A percentile compares a stretch with the other conserved stretches of the same genome.
Evolutionary conservation across 257 asterid species (phyloP).

Genomic region (Misopates orontium): DNA sequence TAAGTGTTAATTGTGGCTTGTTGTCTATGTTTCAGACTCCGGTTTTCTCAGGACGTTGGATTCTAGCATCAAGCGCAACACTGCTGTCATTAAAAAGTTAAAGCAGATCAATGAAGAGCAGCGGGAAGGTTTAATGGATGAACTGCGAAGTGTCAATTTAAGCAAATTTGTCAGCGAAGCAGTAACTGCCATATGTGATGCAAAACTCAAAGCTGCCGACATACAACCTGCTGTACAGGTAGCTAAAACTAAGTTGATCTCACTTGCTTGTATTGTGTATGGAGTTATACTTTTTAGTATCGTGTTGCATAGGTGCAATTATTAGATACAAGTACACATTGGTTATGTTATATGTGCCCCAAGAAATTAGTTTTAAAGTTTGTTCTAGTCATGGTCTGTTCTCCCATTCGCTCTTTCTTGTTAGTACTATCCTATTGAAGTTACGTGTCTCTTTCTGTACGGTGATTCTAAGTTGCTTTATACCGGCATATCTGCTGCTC

Average conservation of each 20-base stretch:
- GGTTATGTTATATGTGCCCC: background rate
- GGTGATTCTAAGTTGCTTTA: conserved; percentile 6
- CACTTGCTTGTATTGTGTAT: conserved; percentile 1
- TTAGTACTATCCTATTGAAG: background rate
- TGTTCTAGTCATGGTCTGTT: background rate
- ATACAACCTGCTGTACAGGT: conserved; percentile 98
- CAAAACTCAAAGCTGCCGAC: conserved; percentile 90
- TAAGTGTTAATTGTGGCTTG: conserved; percentile 28
- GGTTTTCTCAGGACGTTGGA: conserved; percentile 94
- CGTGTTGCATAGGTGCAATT: conserved; percentile 8
- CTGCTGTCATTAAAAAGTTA: conserved; percentile 92
- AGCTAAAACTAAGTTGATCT: conserved; percentile 22
- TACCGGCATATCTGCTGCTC: background rate
- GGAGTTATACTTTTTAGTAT: conserved; percentile 8
- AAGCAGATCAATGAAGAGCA: conserved; percentile 96
- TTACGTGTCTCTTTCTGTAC: background rate
- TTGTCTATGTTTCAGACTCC: conserved; percentile 55
- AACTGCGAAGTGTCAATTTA: conserved; percentile 85
- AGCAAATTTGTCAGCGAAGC: conserved; percentile 99
- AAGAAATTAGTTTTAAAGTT: conserved; percentile 11
- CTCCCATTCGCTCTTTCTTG: conserved; percentile 11
- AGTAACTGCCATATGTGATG: conserved; percentile 93
- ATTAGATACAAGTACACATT: conserved; percentile 7
- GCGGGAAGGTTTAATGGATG: conserved; percentile 92
- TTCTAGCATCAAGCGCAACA: conserved; percentile 96